Evolutionary conservation across 495 filamentous ascomycete genomes (phyloP), one percentile per base, ranked within the genome.

Genomic region (Penicillium alfredii): DNA sequence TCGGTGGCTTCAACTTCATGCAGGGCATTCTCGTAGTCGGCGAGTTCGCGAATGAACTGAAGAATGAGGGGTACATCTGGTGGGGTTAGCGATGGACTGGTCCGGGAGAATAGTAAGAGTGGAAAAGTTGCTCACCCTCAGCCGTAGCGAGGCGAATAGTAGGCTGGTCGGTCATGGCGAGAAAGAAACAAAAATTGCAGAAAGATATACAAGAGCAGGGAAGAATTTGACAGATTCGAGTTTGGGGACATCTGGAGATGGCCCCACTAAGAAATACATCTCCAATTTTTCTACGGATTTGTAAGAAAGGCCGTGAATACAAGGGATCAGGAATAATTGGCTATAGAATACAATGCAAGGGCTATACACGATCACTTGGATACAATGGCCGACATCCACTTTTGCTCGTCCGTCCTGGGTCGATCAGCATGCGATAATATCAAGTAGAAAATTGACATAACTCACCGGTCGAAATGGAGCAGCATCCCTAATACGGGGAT

Each of bases 401-500:
- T 88, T 60, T 93, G 81, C 61, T 90, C 84, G 54, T 95, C 88
- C 41, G 78, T 75, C 56, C 84, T 88, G 44, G 55, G 50, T 39
- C 8, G 38, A 20, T 22, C 15, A 15, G 15, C 11, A 18, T 20
- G 4, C n/a, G 6, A 11, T 7, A 11, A 33, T 13, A 20, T 9
- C 14, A 26, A 32, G 12, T 10, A 21, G 2, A 14, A 19, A 9
- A 17, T 15, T 32, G 23, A 12, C 4, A 8, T 11, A 15, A 51
- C 86, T 60, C 62, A 93, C 86, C 80, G 77, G 56, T 96, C 86
- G 65, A 97, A 94, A 60, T 86, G 82, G 41, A 98, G 71, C 49
- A 97, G 63, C 78, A 86, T 89, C 30, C 85, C 88, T 31, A 98
- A 58, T 8, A 95, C 88, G 9, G 90, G 92, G 15, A 98, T 82